Conservation (phyloP, 345 rosid species). For the Citrus reticulata region DNA sequence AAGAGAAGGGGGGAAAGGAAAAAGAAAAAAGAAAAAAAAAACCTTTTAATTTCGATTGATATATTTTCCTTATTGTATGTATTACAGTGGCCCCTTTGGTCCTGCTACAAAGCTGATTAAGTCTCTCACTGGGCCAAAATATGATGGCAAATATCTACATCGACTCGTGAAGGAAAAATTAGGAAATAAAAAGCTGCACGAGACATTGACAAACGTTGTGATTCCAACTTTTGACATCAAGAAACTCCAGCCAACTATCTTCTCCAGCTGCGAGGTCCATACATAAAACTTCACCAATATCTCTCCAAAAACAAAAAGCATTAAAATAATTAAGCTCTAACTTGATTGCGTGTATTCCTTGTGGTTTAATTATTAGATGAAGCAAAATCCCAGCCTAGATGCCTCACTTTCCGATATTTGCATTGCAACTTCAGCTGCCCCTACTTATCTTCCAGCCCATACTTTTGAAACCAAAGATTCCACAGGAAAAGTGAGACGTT, state of each 20-base stretch:
- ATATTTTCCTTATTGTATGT: neutral
- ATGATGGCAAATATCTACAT: slow-evolving; percentile 55
- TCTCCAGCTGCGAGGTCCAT: slow-evolving; percentile 53
- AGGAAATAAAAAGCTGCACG: slow-evolving; percentile 41
- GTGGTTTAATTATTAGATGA: slow-evolving; percentile 21
- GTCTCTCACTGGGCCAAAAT: slow-evolving; percentile 54
- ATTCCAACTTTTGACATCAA: slow-evolving; percentile 78
- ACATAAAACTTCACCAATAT: neutral
- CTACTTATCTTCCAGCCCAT: slow-evolving; percentile 61
- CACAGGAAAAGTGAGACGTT: slow-evolving; percentile 32
- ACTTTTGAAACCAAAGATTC: slow-evolving; percentile 32
- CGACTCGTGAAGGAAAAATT: slow-evolving; percentile 36
- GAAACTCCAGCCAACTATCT: slow-evolving; percentile 60
- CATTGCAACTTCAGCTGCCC: slow-evolving; percentile 66
- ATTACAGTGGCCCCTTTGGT: slow-evolving; percentile 24
- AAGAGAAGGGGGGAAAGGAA: no score
- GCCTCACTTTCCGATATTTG: slow-evolving; percentile 58
- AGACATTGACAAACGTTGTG: slow-evolving; percentile 67
- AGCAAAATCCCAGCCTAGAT: slow-evolving; percentile 30
- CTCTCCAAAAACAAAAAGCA: no score
- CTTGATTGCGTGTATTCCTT: neutral
- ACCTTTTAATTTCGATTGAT: neutral
- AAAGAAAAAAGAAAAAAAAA: no score
- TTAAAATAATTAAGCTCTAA: neutral
- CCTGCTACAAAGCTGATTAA: slow-evolving; percentile 30